These are phyloP conservation scores for Pachyrhizus erosus DNA, from an alignment of 306 rosid species.

Conservation along the genomic window DNA sequence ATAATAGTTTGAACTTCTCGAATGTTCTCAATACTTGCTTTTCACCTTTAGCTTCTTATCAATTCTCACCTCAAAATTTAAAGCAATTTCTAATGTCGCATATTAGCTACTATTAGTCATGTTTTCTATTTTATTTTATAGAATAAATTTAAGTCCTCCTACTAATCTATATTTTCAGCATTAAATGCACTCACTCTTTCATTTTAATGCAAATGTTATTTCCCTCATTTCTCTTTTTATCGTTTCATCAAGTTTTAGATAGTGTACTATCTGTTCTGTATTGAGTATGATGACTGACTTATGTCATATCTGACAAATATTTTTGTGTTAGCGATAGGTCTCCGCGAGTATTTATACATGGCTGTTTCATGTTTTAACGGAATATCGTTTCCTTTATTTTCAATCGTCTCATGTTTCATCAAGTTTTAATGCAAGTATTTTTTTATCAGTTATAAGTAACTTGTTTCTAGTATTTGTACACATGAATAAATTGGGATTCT, in stretches of 20 bases:
- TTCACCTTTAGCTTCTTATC: neutral
- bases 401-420: neutral
- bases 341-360: neutral
- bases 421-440: neutral
- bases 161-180: too few relatives aligned
- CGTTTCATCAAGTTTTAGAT: neutral
- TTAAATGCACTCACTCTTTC: too few relatives aligned
- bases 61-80: neutral
- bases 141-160: too few relatives aligned
- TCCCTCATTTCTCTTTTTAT: neutral
- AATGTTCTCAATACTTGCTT: neutral
- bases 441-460: slow-evolving; percentile 4
- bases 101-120: too few relatives aligned
- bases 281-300: neutral
- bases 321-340: neutral
- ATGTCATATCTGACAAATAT: neutral
- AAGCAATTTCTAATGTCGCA: neutral
- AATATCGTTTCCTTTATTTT: too few relatives aligned
- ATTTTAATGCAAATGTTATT: slow-evolving; percentile 24
- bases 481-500: neutral
- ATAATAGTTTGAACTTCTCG: neutral
- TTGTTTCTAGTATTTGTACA: neutral
- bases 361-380: neutral
- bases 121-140: neutral
- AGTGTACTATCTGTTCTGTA: neutral